Evolutionary conservation across 116 monocot species (phyloP), one percentile per base, ranked within the genome.

Genomic region (Trichopus zeylanicus): DNA sequence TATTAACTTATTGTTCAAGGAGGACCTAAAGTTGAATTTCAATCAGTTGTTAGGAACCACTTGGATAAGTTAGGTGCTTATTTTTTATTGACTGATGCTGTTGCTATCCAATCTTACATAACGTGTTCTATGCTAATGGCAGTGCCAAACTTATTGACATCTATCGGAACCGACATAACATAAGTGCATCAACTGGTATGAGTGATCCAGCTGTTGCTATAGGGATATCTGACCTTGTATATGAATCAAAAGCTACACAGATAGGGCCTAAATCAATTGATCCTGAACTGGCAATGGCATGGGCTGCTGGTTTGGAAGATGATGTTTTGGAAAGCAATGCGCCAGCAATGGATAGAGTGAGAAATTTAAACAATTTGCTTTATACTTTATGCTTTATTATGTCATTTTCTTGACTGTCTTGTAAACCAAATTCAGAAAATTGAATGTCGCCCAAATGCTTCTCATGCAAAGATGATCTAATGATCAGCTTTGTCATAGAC

Each of bases 151-250:
- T 98, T 22, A 82, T 98, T 82, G 85, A 98, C 60, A 91, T 98
- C 22, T 98, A 98, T 65, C 85, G 98, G 26, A 91, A 79, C 59
- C 91, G 91, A 4, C 98, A 98, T 60, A 98, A 98, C 53, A 98
- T 98, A 22, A 91, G 84, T 66, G 78, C 87, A 69, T 80, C 98
- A 21, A 38, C 73, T 56, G 88, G 98, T 48, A 61, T 98, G 54
- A 87, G 73, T 61, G 98, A 98, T 76, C 91, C 91, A 51, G 97
- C 97, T 67, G 97, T 98, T 65, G 87, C 97, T 69, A 91, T 82
- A 37, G 97, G 97, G 27, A 98, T 98, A 82, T 87, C 97, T 62
- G 97, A 98, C 51, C 87, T 98, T 68, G 69, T 91, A 32, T 91
- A 91, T 65, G 91, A 91, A 79, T 73, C 75, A 65, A 81, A 80